Percentiles rank a stretch among this genome's conserved stretches.
These are phyloP conservation scores for Aphanomyces cochlioides DNA, from an alignment of 352 stramenopile species.

Conservation along the genomic window DNA sequence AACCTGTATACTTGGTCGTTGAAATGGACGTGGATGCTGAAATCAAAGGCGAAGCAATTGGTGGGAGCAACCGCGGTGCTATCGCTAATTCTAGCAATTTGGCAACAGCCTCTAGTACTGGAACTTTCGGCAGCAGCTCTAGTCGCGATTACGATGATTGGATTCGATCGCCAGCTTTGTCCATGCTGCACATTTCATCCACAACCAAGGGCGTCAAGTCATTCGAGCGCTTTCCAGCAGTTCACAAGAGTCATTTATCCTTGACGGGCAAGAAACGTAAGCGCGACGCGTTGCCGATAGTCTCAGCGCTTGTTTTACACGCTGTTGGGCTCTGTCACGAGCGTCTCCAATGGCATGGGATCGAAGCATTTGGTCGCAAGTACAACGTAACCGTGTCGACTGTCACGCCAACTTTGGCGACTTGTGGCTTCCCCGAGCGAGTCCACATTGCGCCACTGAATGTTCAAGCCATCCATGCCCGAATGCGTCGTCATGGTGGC, in stretches of 20 bases:
- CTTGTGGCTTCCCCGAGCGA: constrained; percentile 77
- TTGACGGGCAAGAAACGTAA: constrained; percentile 29
- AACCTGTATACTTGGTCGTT: constrained; percentile 81
- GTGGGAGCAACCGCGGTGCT: too few species aligned
- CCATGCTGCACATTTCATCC: constrained; percentile 63
- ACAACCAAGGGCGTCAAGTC: constrained; percentile 69
- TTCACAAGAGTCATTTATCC: constrained; percentile 37
- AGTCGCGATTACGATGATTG: constrained; percentile 61
- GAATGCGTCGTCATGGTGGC: constrained; percentile 61
- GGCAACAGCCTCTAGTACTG: neutral
- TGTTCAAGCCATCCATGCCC: constrained; percentile 67
- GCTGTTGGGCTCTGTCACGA: constrained; percentile 80
- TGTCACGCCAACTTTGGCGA: constrained; percentile 77
- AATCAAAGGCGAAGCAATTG: constrained; percentile 41
- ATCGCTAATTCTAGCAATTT: neutral
- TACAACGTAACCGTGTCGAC: constrained; percentile 66
- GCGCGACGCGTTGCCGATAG: constrained; percentile 46
- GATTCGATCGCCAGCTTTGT: constrained; percentile 74
- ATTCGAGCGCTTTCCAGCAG: constrained; percentile 74
- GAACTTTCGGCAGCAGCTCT: neutral
- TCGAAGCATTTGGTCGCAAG: constrained; percentile 73
- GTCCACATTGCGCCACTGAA: constrained; percentile 72
- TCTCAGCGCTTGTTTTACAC: constrained; percentile 70
- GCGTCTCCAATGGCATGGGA: constrained; percentile 78
- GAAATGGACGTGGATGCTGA: constrained; percentile 82